Evolutionary conservation across 495 filamentous ascomycete species (phyloP).

Genomic region (Jackrogersella minutella): DNA sequence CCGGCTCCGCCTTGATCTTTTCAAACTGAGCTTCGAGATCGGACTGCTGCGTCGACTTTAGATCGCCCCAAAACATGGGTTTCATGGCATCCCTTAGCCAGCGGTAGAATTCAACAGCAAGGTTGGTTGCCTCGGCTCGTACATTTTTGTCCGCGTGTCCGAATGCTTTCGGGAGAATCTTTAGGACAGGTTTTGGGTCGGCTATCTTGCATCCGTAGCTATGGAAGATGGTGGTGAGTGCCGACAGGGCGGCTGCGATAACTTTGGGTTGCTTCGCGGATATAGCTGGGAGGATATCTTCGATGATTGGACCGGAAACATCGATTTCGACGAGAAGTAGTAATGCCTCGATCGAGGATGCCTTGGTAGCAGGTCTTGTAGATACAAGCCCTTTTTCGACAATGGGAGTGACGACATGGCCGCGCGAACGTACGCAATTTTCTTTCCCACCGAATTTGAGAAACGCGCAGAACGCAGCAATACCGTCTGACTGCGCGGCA

Average conservation of each 20-base stretch:
- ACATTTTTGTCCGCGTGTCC: slow-evolving; percentile 99
- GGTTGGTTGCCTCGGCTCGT: slow-evolving; percentile 87
- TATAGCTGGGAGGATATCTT: slow-evolving; percentile 85
- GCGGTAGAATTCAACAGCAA: slow-evolving; percentile 93
- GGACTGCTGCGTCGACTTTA: slow-evolving; percentile 94
- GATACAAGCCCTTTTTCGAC: slow-evolving; percentile 92
- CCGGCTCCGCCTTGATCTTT: slow-evolving; percentile 83
- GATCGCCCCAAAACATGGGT: slow-evolving; percentile 92
- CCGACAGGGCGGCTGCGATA: slow-evolving; percentile 81
- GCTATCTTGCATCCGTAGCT: slow-evolving; percentile 96
- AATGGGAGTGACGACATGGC: slow-evolving; percentile 75
- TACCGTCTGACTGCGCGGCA: slow-evolving; percentile 92
- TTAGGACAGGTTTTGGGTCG: slow-evolving; percentile 95
- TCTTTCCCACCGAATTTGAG: slow-evolving; percentile 85
- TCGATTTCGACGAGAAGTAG: slow-evolving; percentile 92
- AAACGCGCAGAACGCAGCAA: slow-evolving; percentile 86
- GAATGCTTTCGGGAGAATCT: slow-evolving; percentile 87
- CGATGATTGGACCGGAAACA: slow-evolving; percentile 82
- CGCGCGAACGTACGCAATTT: slow-evolving; percentile 81
- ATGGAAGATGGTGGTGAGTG: slow-evolving; percentile 84
- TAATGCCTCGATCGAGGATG: slow-evolving; percentile 84
- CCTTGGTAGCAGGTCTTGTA: slow-evolving; percentile 85
- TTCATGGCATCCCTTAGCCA: slow-evolving; percentile 99
- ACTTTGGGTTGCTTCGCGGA: slow-evolving; percentile 95
- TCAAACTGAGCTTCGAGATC: slow-evolving; percentile 96